A percentile compares a stretch with the other conserved stretches of the same genome.
Conservation (phyloP, 371 early-diverging fungal species). For the Mucor lusitanicus region DNA sequence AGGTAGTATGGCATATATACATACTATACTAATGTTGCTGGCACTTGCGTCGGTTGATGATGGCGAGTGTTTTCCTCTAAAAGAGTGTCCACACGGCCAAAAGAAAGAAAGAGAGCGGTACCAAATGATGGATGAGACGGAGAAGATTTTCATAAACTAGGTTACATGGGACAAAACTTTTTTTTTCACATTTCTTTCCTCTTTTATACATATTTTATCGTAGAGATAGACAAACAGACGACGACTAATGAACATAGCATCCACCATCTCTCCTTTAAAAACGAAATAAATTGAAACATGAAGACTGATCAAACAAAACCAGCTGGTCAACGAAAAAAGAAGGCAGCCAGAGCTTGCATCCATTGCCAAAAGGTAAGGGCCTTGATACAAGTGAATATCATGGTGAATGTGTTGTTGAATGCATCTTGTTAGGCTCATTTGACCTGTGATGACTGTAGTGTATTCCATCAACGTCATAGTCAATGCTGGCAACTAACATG, state of each 20-base stretch:
- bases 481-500: no score
- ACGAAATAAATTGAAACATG: slow-evolving; percentile 5
- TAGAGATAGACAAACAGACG: not conserved
- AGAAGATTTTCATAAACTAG: not conserved
- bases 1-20: no score
- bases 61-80: no score
- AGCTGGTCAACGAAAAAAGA: slow-evolving; percentile 26
- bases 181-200: not conserved
- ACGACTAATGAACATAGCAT: not conserved
- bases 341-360: slow-evolving; percentile 44
- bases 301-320: slow-evolving; percentile 21
- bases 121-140: not conserved
- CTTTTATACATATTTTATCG: not conserved
- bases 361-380: slow-evolving; percentile 50
- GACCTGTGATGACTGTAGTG: slow-evolving; percentile 66
- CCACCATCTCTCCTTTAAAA: not conserved
- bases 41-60: no score
- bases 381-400: not conserved
- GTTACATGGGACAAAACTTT: not conserved
- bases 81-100: no score
- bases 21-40: no score
- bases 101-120: no score
- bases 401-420: no score
- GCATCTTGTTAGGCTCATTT: slow-evolving; percentile 48
- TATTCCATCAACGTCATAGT: no score